A percentile compares a stretch with the other conserved stretches of the same genome.
Conservation (phyloP, 1,284 basidiomycete genomes). For the Limonomyces culmigenus region DNA sequence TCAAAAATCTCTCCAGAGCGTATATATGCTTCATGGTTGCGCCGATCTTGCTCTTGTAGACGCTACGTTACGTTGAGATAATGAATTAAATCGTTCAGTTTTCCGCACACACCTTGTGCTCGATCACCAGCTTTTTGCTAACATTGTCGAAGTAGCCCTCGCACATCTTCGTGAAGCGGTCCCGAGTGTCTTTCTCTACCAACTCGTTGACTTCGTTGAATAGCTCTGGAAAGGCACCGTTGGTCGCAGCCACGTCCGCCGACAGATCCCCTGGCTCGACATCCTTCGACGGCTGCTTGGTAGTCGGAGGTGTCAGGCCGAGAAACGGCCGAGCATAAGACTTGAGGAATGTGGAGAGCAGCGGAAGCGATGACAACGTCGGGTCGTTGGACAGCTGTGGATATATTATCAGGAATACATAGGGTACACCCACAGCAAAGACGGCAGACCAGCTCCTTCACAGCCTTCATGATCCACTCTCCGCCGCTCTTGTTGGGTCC, state of each 20-base stretch:
- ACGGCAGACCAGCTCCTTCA: constrained; percentile 63
- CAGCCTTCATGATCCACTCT: constrained; percentile 71
- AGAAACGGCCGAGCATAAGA: constrained; percentile 70
- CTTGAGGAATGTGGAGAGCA: constrained; percentile 76
- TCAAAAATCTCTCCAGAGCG: constrained; percentile 98
- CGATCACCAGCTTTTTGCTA: constrained; percentile 78
- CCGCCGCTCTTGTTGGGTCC: constrained; percentile 52
- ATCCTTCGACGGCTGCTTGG: constrained; percentile 37
- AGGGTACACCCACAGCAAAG: constrained; percentile 2
- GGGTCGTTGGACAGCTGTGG: constrained; percentile 76
- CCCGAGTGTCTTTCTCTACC: constrained; percentile 69
- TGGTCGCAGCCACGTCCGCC: constrained; percentile 20
- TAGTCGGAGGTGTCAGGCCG: constrained; percentile 39
- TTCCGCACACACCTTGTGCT: constrained; percentile 60
- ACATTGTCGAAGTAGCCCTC: constrained; percentile 88
- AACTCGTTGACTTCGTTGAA: constrained; percentile 49
- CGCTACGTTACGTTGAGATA: constrained; percentile 30
- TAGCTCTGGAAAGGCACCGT: constrained; percentile 21
- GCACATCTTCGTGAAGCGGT: constrained; percentile 85
- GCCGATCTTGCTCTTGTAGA: constrained; percentile 89
- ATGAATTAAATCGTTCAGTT: constrained; percentile 1
- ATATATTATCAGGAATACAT: constrained; percentile 1
- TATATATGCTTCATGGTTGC: constrained; percentile 97
- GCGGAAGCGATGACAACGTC: constrained; percentile 68
- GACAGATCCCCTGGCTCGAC: constrained; percentile 38